phyloP scores from a whole-genome alignment of 768 basidiomycete genomes.

The Goffeauzyma gilvescens region DNA sequence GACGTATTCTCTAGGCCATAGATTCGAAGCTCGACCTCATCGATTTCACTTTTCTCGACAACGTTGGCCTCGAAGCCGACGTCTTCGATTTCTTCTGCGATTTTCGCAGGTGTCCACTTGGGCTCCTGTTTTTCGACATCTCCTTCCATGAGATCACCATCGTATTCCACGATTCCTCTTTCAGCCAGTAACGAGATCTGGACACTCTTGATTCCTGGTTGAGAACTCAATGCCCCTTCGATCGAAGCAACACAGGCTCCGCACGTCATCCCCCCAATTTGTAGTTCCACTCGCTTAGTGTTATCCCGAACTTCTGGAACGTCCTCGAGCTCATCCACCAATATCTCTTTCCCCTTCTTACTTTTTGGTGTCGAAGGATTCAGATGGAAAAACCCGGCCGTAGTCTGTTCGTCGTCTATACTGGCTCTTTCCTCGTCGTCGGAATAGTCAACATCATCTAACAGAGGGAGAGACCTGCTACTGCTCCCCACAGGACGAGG shows the following conservation, averaged over 20 bases:
- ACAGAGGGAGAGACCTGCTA: not conserved
- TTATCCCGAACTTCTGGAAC: slow-evolving; percentile 3
- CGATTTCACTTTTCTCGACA: slow-evolving; percentile 25
- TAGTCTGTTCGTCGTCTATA: slow-evolving; percentile 11
- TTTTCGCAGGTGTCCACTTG: slow-evolving; percentile 59
- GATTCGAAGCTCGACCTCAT: slow-evolving; percentile 24
- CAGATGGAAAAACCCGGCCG: not conserved
- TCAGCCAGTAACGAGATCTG: slow-evolving; percentile 97
- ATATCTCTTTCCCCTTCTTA: slow-evolving; percentile 7
- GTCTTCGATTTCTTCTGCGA: slow-evolving; percentile 73
- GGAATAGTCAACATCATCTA: slow-evolving; percentile 1
- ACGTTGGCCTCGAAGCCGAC: slow-evolving; percentile 30
- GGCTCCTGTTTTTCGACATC: slow-evolving; percentile 14
- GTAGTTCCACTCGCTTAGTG: slow-evolving; percentile 19
- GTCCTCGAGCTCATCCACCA: slow-evolving; percentile 5
- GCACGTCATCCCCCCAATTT: slow-evolving; percentile 32
- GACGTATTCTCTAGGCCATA: slow-evolving; percentile 24
- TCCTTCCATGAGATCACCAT: slow-evolving; percentile 43
- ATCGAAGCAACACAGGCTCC: slow-evolving; percentile 33
- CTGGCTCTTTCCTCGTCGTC: slow-evolving; percentile 11
- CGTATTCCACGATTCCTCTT: slow-evolving; percentile 76
- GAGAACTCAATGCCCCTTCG: slow-evolving; percentile 31
- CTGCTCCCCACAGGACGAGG: not conserved
- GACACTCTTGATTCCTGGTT: slow-evolving; percentile 73
- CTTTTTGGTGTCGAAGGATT: not conserved